These are phyloP conservation scores for Phaeophleospora eucalypticola DNA, from an alignment of 2,329 filamentous ascomycete genomes.

Conservation along the genomic window DNA sequence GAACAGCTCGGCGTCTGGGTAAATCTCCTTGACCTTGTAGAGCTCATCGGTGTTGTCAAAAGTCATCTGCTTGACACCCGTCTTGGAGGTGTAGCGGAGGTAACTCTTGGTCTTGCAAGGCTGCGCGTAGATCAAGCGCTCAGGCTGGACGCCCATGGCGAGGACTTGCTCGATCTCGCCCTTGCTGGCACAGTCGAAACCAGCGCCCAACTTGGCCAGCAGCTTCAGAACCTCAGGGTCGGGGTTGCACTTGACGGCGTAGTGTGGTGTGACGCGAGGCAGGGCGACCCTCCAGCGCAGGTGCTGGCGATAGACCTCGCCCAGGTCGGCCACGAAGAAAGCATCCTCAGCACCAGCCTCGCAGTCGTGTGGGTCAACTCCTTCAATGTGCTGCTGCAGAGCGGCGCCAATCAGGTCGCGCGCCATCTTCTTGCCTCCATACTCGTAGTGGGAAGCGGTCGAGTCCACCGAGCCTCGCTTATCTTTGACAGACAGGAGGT, in stretches of 20 bases:
- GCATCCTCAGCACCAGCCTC: slow-evolving; percentile 92
- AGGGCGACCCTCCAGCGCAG: slow-evolving; percentile 96
- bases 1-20: slow-evolving; percentile 82
- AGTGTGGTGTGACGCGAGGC: slow-evolving; percentile 89
- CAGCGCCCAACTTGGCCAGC: slow-evolving; percentile 80
- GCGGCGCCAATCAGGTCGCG: slow-evolving; percentile 84
- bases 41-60: slow-evolving; percentile 98
- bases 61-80: slow-evolving; percentile 95
- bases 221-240: slow-evolving; percentile 85
- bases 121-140: slow-evolving; percentile 96
- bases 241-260: slow-evolving; percentile 98
- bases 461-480: slow-evolving; percentile 19
- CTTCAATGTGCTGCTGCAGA: slow-evolving; percentile 77
- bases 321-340: slow-evolving; percentile 96
- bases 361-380: slow-evolving; percentile 81
- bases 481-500: slow-evolving; percentile 37
- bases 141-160: slow-evolving; percentile 73
- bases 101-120: slow-evolving; percentile 99
- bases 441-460: slow-evolving; percentile 21
- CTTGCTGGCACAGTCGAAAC: slow-evolving; percentile 98
- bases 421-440: slow-evolving; percentile 46
- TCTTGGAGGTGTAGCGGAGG: slow-evolving; percentile 78
- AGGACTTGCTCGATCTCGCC: slow-evolving; percentile 92
- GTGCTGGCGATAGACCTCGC: slow-evolving; percentile 98
- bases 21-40: slow-evolving; percentile 93